These are phyloP conservation scores for Paragyromitra xinjiangensis DNA, from an alignment of 495 filamentous ascomycete species.

Conservation along the genomic window DNA sequence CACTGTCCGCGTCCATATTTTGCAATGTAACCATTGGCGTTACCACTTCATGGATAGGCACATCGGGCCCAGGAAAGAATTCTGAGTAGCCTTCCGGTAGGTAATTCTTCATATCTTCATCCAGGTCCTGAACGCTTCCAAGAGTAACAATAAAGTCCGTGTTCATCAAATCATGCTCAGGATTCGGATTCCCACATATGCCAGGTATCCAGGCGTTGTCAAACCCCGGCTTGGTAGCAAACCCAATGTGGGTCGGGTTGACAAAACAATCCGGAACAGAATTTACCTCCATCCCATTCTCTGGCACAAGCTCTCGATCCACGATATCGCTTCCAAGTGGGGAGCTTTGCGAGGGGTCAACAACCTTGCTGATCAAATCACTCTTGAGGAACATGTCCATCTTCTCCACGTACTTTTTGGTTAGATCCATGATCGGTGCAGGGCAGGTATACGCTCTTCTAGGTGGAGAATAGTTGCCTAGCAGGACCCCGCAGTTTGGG, in stretches of 20 bases:
- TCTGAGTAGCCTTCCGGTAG: conserved; percentile 20
- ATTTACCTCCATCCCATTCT: conserved; percentile 26
- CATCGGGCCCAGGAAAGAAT: conserved; percentile 40
- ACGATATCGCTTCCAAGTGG: background rate
- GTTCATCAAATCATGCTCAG: conserved; percentile 35
- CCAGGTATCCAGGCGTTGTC: background rate
- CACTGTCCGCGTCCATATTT: conserved; percentile 8
- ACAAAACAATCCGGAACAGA: conserved; percentile 47
- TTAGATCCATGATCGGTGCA: background rate
- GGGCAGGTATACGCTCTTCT: conserved; percentile 30
- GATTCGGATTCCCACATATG: background rate
- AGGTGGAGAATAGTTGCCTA: conserved; percentile 7
- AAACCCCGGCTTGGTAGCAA: background rate
- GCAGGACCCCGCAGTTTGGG: conserved; percentile 18
- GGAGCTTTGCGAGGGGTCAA: conserved; percentile 8
- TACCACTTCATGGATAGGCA: conserved; percentile 9
- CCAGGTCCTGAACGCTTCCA: conserved; percentile 31
- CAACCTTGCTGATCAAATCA: conserved; percentile 29
- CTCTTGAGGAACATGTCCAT: conserved; percentile 41
- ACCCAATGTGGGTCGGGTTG: background rate
- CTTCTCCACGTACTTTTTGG: conserved; percentile 35
- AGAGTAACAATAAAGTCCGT: conserved; percentile 29
- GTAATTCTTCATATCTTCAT: conserved; percentile 28
- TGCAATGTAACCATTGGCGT: conserved; percentile 23
- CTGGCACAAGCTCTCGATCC: background rate